Evolutionary conservation across 352 stramenopile genomes (phyloP).

Genomic region (Phytophthora sp.): DNA sequence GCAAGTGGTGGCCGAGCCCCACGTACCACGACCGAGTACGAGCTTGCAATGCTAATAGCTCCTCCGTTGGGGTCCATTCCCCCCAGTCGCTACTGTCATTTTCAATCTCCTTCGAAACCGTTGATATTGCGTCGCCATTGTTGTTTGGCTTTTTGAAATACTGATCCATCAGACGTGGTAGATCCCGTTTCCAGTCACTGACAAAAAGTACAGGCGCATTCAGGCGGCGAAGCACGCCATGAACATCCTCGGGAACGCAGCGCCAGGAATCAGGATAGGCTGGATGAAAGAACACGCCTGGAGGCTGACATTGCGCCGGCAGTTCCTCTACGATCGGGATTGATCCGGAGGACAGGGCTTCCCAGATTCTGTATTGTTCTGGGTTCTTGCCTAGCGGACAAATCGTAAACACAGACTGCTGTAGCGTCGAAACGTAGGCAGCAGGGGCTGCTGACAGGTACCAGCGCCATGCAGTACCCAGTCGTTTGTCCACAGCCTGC

Average conservation of each 20-base stretch:
- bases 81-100: conserved; percentile 13
- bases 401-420: conserved; percentile 65
- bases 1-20: conserved; percentile 46
- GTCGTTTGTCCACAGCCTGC: conserved; percentile 50
- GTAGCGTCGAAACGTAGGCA: conserved; percentile 58
- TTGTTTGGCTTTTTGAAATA: conserved; percentile 31
- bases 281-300: conserved; percentile 61
- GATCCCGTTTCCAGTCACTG: conserved; percentile 58
- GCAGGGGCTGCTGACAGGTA: conserved; percentile 52
- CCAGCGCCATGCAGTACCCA: conserved; percentile 55
- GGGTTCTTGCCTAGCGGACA: conserved; percentile 71
- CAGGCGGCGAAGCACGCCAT: conserved; percentile 52
- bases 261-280: conserved; percentile 66
- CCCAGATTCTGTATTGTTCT: conserved; percentile 75
- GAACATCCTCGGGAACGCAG: conserved; percentile 59
- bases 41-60: conserved; percentile 42
- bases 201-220: conserved; percentile 69
- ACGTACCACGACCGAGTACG: conserved; percentile 46
- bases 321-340: conserved; percentile 73
- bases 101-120: neutral
- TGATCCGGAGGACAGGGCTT: conserved; percentile 62
- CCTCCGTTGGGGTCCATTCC: conserved; percentile 34
- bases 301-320: conserved; percentile 33
- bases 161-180: conserved; percentile 44
- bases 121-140: neutral